Evolutionary conservation across 345 rosid genomes (phyloP), one percentile per base, ranked within the genome.

Genomic region (Heritiera littoralis): DNA sequence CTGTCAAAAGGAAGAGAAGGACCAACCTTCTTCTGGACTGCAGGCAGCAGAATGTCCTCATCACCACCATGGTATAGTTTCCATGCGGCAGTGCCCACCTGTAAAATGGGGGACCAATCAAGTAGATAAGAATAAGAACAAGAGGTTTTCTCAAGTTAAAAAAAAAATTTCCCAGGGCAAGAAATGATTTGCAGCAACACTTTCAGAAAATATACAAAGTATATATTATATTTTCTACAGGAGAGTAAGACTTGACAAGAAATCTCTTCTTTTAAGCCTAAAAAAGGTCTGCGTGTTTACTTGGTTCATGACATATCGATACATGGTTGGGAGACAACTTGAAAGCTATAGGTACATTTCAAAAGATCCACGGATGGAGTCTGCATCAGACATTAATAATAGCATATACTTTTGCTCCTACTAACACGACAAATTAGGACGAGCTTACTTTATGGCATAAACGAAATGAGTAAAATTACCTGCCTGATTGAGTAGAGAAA

Each of bases 71-170:
- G 77, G 75, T 66, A 30, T 55, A 45, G 79, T 61, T 77, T 72
- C 75, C 56, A 76, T 30, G 58, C 78, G 32, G 69, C 75, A 70
- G 81, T 43, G 65, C 70, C 81, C 69, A 78, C 80, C 90, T 87
- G 83, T 82, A 79, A 79, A 74, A 73, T 4, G 18, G 85, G 74
- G 82, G 82, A 80, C 82, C 81, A 58, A 70, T 66, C 18, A 18
- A 79, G 59, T 6, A 51, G 32, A 49, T 71, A 56, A 80, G 78
- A 77, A 72, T 55, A 74, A 52, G 79, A 82, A 38, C 74, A 77
- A 74, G 63, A 60, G 66, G 76, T 80, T 52, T 72, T 77, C 74
- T 72, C 38, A 55, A 40, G 64, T 9, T n/a, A 3, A 41, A 56
- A 56, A 56, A 43, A 74, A 3, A 70, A 46, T 65, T 59, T 52